Evolutionary conservation across 345 rosid species (phyloP).

Genomic region (Citrus medica): DNA sequence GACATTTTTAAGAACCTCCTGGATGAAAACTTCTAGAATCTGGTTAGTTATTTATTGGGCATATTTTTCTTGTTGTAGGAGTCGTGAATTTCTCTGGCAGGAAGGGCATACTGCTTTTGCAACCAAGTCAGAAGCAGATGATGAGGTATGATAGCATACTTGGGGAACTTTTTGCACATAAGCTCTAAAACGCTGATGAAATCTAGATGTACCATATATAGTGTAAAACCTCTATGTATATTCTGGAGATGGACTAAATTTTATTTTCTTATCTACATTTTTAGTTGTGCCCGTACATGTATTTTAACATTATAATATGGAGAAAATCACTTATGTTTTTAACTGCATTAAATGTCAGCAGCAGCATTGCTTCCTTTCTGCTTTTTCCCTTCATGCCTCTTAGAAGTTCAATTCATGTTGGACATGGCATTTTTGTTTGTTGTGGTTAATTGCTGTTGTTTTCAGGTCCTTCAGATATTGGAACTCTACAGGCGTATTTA

Average conservation of each 20-base stretch:
- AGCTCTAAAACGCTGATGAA: no score
- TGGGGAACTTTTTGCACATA: not conserved
- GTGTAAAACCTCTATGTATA: not conserved
- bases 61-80: conserved; percentile 47
- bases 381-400: not conserved
- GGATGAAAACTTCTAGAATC: not conserved
- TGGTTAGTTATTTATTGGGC: not conserved
- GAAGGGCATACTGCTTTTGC: conserved; percentile 99
- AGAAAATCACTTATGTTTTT: conserved; percentile 7
- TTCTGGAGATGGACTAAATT: no score
- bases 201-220: no score
- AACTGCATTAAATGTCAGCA: not conserved
- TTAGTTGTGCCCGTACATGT: no score
- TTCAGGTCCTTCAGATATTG: conserved; percentile 74
- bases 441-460: not conserved
- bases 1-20: not conserved
- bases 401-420: conserved; percentile 13
- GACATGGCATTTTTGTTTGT: conserved; percentile 15
- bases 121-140: conserved; percentile 77
- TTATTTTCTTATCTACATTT: no score
- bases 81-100: conserved; percentile 99
- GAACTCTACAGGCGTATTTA: conserved; percentile 84
- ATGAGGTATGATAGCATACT: conserved; percentile 51
- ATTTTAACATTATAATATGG: no score
- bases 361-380: not conserved